These are phyloP conservation scores for Rugonectria rugulosa DNA, from an alignment of 2,329 filamentous ascomycete genomes.

Conservation along the genomic window DNA sequence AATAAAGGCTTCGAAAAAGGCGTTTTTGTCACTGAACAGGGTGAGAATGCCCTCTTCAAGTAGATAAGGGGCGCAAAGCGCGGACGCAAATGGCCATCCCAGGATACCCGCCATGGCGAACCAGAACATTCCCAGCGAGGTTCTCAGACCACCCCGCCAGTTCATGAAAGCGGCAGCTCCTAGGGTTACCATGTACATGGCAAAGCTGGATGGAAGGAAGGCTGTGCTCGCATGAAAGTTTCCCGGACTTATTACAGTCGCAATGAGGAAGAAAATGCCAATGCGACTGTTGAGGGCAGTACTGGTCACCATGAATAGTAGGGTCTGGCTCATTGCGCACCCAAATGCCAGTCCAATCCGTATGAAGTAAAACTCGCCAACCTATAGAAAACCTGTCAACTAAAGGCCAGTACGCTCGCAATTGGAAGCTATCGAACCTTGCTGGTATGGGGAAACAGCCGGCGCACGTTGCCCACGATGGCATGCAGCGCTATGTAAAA, in stretches of 20 bases:
- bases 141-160: constrained; percentile 81
- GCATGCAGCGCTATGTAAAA: constrained; percentile 86
- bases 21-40: constrained; percentile 61
- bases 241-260: constrained; percentile 80
- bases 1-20: constrained; percentile 64
- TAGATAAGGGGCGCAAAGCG: constrained; percentile 81
- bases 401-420: not conserved
- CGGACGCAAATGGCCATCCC: constrained; percentile 94
- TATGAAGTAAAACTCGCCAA: constrained; percentile 86
- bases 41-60: constrained; percentile 75
- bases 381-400: constrained; percentile 43
- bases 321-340: constrained; percentile 83
- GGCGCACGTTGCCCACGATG: constrained; percentile 70
- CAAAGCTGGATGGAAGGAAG: constrained; percentile 92
- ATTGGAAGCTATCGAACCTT: constrained; percentile 53
- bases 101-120: constrained; percentile 86
- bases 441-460: constrained; percentile 66
- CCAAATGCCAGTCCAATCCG: constrained; percentile 76
- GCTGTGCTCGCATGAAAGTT: constrained; percentile 92
- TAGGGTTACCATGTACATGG: constrained; percentile 92
- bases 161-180: constrained; percentile 91
- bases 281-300: constrained; percentile 81
- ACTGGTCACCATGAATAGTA: constrained; percentile 81
- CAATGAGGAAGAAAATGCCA: constrained; percentile 82
- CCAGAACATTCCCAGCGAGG: constrained; percentile 85